Conservation (phyloP, 2,329 filamentous ascomycete genomes). For the Hymenoscyphus salicellus region DNA sequence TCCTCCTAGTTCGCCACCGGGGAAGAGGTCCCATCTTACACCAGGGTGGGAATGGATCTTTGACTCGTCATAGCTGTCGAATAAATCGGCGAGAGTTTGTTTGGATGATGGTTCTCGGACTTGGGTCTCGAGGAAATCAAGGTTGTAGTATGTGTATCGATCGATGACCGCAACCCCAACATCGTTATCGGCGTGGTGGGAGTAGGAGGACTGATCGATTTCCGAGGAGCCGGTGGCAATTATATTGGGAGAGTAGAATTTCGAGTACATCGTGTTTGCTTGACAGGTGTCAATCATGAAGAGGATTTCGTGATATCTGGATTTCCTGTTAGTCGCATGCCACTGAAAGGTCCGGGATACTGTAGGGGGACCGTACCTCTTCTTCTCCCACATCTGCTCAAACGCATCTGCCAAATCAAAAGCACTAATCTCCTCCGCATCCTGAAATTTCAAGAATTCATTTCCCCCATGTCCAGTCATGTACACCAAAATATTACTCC, state of each 20-base stretch:
- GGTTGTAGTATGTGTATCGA: conserved; percentile 96
- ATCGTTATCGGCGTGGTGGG: conserved; percentile 96
- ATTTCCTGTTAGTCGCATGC: conserved; percentile 10
- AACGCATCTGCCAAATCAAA: conserved; percentile 97
- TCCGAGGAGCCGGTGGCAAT: conserved; percentile 96
- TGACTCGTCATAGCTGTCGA: conserved; percentile 90
- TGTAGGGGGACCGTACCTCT: conserved; percentile 55
- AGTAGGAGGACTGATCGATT: conserved; percentile 94
- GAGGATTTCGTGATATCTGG: conserved; percentile 87
- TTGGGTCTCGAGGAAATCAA: conserved; percentile 91
- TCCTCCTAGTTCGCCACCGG: conserved; percentile 73
- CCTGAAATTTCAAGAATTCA: conserved; percentile 97
- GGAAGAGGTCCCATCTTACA: conserved; percentile 92
- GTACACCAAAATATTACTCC: conserved; percentile 96
- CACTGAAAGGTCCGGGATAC: neutral
- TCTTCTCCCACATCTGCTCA: conserved; percentile 99
- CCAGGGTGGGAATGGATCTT: conserved; percentile 95
- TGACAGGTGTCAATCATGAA: conserved; percentile 99
- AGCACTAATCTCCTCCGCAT: conserved; percentile 93
- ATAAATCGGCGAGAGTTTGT: conserved; percentile 87
- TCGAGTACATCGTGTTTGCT: conserved; percentile 98
- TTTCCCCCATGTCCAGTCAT: conserved; percentile 99
- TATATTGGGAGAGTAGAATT: conserved; percentile 97
- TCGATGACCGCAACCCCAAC: conserved; percentile 98
- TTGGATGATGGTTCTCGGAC: conserved; percentile 83